phyloP scores from a whole-genome alignment of 140 eudicot species.

The Flaveria floridana region DNA sequence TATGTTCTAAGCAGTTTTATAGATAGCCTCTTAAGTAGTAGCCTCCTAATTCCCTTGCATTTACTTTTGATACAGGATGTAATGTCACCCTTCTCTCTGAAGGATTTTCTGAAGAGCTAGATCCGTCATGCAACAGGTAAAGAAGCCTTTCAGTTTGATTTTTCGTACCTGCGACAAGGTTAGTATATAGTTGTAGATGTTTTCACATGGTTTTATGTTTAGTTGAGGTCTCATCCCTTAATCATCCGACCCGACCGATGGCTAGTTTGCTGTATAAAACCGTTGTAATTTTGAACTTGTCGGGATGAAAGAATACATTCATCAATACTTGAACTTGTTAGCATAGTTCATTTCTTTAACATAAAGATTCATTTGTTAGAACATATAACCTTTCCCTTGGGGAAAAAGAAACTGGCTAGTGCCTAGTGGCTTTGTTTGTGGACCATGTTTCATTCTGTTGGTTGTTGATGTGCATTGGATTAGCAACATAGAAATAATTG shows the following conservation, averaged over 20 bases:
- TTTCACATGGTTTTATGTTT: slow-evolving; percentile 7
- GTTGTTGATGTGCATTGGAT: not conserved
- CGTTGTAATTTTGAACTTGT: slow-evolving; percentile 20
- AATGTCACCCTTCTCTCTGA: slow-evolving; percentile 48
- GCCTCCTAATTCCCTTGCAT: not conserved
- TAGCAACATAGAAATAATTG: not conserved
- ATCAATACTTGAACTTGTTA: slow-evolving; percentile 24
- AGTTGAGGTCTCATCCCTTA: slow-evolving; percentile 17
- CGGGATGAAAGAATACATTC: slow-evolving; percentile 13
- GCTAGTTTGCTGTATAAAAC: slow-evolving; percentile 17
- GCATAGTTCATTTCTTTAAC: slow-evolving; percentile 20
- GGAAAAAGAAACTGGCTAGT: not conserved
- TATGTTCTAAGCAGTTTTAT: not conserved
- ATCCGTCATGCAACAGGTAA: not conserved
- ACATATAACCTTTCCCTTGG: not conserved
- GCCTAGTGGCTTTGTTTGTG: not conserved
- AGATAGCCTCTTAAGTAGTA: not conserved
- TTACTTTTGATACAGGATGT: slow-evolving; percentile 42
- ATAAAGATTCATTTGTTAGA: slow-evolving; percentile 16
- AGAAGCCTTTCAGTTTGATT: slow-evolving; percentile 24
- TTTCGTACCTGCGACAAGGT: slow-evolving; percentile 1
- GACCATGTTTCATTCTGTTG: not conserved
- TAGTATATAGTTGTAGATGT: slow-evolving; percentile 22
- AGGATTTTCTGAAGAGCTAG: slow-evolving; percentile 67
- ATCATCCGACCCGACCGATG: slow-evolving; percentile 8